A percentile compares a stretch with the other conserved stretches of the same genome.
Conservation (phyloP, 805 yeast genomes). For the Candida sphagnicola region DNA sequence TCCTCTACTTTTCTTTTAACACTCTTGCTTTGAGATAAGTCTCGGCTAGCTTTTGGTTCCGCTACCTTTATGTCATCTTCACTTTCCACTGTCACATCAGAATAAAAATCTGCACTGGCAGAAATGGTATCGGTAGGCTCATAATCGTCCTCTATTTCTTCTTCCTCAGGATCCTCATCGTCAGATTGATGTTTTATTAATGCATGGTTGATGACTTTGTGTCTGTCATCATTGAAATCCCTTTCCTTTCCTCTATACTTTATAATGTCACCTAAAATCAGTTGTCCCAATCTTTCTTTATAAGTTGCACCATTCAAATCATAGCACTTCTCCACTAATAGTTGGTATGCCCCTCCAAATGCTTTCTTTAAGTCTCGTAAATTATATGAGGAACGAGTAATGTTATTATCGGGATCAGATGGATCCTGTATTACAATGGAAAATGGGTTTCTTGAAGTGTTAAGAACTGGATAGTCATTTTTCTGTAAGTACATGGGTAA, state of each 20-base stretch:
- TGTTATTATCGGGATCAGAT: conserved; percentile 75
- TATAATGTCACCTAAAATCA: conserved; percentile 76
- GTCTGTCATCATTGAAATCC: conserved; percentile 74
- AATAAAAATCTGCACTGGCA: conserved; percentile 38
- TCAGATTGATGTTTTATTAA: conserved; percentile 23
- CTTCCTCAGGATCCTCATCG: conserved; percentile 3
- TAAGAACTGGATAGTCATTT: conserved; percentile 45
- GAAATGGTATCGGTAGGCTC: conserved; percentile 34
- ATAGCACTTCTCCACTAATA: conserved; percentile 71
- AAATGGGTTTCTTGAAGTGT: conserved; percentile 51
- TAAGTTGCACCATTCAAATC: conserved; percentile 64
- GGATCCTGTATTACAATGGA: conserved; percentile 85
- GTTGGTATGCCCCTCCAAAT: conserved; percentile 82
- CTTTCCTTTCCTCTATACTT: conserved; percentile 70
- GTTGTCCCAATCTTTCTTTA: conserved; percentile 62
- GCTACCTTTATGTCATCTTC: conserved; percentile 11
- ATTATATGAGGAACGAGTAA: conserved; percentile 81
- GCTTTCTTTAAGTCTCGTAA: conserved; percentile 76
- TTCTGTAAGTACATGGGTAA: conserved; percentile 60
- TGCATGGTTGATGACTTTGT: conserved; percentile 59
- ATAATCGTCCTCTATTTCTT: conserved; percentile 16
- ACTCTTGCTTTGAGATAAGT: conserved; percentile 5
- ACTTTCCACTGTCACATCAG: conserved; percentile 40
- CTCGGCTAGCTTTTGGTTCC: conserved; percentile 5
- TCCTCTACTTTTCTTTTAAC: conserved; percentile 15